phyloP scores from a whole-genome alignment of 1,284 basidiomycete species.

The Fomitiporia mediterranea region DNA sequence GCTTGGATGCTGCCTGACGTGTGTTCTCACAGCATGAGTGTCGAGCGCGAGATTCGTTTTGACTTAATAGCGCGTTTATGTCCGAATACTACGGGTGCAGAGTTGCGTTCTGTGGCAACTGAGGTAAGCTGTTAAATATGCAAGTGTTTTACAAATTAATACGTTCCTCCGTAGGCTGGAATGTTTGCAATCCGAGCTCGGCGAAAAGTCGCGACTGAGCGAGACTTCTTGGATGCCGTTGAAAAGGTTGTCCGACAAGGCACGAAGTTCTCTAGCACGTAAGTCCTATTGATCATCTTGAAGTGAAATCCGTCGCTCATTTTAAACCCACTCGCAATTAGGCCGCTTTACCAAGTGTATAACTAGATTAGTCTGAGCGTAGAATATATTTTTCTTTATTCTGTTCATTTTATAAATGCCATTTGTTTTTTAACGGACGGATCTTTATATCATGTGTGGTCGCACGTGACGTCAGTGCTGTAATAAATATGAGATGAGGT shows the following conservation, averaged over 20 bases:
- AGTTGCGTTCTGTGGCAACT: constrained; percentile 93
- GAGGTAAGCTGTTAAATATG: constrained; percentile 52
- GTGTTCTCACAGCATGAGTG: constrained; percentile 75
- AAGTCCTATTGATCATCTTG: too few relatives aligned
- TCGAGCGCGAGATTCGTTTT: constrained; percentile 95
- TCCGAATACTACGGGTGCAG: constrained; percentile 97
- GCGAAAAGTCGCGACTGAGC: constrained; percentile 95
- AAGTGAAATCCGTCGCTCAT: too few relatives aligned
- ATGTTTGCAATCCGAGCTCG: constrained; percentile 99
- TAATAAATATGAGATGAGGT: background rate
- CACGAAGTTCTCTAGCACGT: constrained; percentile 93
- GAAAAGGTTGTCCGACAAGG: constrained; percentile 99
- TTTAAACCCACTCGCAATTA: constrained; percentile 33
- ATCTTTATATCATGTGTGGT: background rate
- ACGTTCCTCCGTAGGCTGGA: constrained; percentile 63
- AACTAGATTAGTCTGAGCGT: constrained; percentile 43
- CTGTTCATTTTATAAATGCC: background rate
- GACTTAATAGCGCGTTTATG: constrained; percentile 96
- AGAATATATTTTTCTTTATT: background rate
- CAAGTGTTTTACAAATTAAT: background rate
- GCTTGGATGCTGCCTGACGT: constrained; percentile 12
- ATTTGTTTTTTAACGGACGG: background rate
- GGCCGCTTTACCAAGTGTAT: constrained; percentile 71
- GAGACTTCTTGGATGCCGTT: constrained; percentile 96
- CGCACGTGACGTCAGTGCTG: background rate